Evolutionary conservation across 352 stramenopile genomes (phyloP), one percentile per base, ranked within the genome.

Genomic region (Globisporangium paddicum): DNA sequence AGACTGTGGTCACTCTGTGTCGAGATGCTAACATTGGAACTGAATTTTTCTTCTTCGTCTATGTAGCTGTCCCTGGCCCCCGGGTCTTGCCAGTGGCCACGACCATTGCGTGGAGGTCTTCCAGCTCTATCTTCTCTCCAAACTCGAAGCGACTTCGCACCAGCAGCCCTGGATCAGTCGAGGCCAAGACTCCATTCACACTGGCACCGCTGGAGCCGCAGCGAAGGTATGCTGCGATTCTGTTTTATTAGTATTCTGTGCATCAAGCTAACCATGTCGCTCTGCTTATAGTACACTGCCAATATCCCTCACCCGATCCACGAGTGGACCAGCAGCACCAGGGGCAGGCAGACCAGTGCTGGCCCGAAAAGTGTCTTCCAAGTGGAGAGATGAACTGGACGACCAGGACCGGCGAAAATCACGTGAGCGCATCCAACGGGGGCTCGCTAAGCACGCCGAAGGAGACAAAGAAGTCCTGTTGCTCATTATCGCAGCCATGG

Each of bases 381-480:
- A 76, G 37, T 93, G 84, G 84, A 73, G 84, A 7, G 68, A 83
- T 11, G 71, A 87, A n/a, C 72, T 89, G 28, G 65, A 76, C 1
- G 50, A 68, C 0, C 63, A 64, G 13, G 84, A 93, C 56, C 81
- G 84, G 37, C 63, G 70, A 40, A 85, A 77, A 47, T 87, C 78
- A 11, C 73, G 79, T 28, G 73, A 82, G 59, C 74, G 81, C n/a
- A 80, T 93, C 46, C 77, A 81, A 58, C 74, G 75, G 2, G 75
- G 69, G n/a, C 51, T 93, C 30, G 62, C 78, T 19, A 60, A 64
- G 34, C 73, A 90, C 45, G 79, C 70, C 48, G 66, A 77, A 11
- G 77, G 71, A 35, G 73, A 89, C 63, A 89, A 84, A 47, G 78
- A 90, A n/a, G 65, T 72, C 45, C 74, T 93, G 23, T 56, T 90